Evolutionary conservation across 2,329 filamentous ascomycete genomes (phyloP).

Genomic region (Fusarium sp.): DNA sequence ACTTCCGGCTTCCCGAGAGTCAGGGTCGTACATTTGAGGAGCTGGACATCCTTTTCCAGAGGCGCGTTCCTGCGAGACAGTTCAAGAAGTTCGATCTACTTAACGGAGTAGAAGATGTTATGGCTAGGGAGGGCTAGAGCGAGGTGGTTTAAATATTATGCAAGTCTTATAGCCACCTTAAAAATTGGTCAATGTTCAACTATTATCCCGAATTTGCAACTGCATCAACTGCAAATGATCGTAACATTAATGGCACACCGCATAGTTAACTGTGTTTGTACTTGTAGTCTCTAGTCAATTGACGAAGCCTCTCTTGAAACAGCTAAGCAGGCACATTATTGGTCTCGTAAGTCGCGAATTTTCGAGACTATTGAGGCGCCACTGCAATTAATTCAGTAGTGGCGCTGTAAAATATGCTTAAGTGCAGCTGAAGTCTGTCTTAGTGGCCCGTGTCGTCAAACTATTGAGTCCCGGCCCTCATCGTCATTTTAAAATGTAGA

Average conservation of each 20-base stretch:
- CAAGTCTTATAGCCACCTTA: too few species aligned
- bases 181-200: neutral
- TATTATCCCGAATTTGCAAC: too few species aligned
- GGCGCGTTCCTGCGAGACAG: conserved; percentile 41
- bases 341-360: rapidly evolving
- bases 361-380: neutral
- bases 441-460: neutral
- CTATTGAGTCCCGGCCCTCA: neutral
- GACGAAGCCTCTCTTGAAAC: rapidly evolving
- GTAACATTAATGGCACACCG: too few species aligned
- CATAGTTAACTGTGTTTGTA: neutral
- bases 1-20: conserved; percentile 46
- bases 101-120: neutral
- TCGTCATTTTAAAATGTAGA: neutral
- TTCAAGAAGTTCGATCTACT: conserved; percentile 42
- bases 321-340: neutral
- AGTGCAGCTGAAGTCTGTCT: neutral
- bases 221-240: neutral
- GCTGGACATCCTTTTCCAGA: conserved; percentile 46
- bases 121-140: neutral
- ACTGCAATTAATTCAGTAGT: neutral
- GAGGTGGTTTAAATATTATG: rapidly evolving
- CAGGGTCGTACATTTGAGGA: conserved; percentile 45
- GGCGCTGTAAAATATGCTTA: neutral
- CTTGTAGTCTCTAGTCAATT: rapidly evolving